These are phyloP conservation scores for Tarenaya hassleriana DNA, from an alignment of 345 rosid species.

Conservation along the genomic window DNA sequence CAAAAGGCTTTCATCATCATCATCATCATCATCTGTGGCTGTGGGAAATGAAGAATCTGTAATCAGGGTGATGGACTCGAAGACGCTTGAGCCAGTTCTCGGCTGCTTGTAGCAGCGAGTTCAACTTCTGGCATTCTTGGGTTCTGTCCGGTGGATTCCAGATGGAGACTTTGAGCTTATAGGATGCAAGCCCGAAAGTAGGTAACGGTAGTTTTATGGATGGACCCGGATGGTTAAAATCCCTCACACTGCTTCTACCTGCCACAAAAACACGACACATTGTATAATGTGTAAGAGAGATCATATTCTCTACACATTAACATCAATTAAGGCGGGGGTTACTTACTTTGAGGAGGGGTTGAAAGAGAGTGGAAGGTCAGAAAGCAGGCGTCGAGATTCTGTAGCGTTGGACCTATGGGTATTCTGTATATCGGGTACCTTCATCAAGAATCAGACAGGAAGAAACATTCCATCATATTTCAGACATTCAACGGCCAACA, in stretches of 20 bases:
- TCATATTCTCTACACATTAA: not conserved
- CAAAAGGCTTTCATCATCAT: constrained; percentile 10
- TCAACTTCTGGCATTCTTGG: constrained; percentile 44
- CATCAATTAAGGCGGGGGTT: not conserved
- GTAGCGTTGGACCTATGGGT: constrained; percentile 77
- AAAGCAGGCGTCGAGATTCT: constrained; percentile 91
- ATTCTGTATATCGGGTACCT: constrained; percentile 89
- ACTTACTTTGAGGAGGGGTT: constrained; percentile 42
- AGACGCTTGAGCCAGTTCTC: constrained; percentile 65
- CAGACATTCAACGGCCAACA: not conserved
- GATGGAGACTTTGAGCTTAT: constrained; percentile 65
- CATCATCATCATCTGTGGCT: constrained; percentile 38
- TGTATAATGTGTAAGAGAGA: constrained; percentile 15
- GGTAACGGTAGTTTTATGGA: constrained; percentile 48
- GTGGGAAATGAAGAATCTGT: constrained; percentile 55
- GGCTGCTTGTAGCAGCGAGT: constrained; percentile 51
- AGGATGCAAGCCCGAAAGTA: constrained; percentile 74
- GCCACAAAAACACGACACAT: constrained; percentile 16
- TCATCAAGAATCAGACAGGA: not conserved
- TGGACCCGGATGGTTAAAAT: constrained; percentile 27
- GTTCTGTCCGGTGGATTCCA: constrained; percentile 57
- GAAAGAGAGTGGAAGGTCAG: constrained; percentile 65
- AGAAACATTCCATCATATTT: constrained; percentile 9
- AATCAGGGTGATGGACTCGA: constrained; percentile 77
- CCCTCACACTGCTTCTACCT: constrained; percentile 34